Conservation (phyloP, 495 filamentous ascomycete genomes). For the Neurospora sp. region DNA sequence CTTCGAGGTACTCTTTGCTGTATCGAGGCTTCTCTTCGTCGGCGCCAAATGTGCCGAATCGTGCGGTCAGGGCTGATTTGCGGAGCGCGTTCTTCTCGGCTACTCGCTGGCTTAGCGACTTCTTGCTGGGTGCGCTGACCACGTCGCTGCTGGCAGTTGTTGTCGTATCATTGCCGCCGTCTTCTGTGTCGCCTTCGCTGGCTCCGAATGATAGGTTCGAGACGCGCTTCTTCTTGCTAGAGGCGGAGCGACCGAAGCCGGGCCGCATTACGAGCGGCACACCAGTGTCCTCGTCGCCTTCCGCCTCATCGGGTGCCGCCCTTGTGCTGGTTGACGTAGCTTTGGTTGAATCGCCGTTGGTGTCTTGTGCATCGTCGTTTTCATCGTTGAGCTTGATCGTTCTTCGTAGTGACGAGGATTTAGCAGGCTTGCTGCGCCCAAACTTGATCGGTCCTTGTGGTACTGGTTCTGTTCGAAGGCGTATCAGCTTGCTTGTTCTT, state of each 20-base stretch:
- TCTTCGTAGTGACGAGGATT: constrained; percentile 41
- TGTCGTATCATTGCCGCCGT: constrained; percentile 26
- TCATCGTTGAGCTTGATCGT: constrained; percentile 34
- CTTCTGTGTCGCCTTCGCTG: constrained; percentile 45
- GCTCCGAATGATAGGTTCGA: constrained; percentile 68
- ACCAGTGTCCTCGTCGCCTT: constrained; percentile 30
- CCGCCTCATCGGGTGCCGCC: constrained; percentile 20
- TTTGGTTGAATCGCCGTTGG: not conserved
- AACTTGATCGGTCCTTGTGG: constrained; percentile 33
- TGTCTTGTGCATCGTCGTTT: constrained; percentile 10
- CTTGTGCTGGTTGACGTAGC: not conserved
- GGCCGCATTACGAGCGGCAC: constrained; percentile 30
- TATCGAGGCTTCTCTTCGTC: constrained; percentile 71
- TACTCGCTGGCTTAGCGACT: constrained; percentile 57
- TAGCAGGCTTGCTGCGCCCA: constrained; percentile 34
- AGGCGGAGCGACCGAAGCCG: constrained; percentile 25
- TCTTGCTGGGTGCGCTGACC: constrained; percentile 54
- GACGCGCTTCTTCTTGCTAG: constrained; percentile 50
- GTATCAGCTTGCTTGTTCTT: constrained; percentile 29
- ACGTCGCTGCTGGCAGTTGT: constrained; percentile 34
- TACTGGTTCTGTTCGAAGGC: constrained; percentile 19
- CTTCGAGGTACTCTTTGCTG: constrained; percentile 74
- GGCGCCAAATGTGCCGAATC: constrained; percentile 39
- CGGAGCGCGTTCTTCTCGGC: constrained; percentile 62
- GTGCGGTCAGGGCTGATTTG: constrained; percentile 41